Evolutionary conservation across 208 protist genomes (phyloP).

Genomic region (Leishmania guyanensis): DNA sequence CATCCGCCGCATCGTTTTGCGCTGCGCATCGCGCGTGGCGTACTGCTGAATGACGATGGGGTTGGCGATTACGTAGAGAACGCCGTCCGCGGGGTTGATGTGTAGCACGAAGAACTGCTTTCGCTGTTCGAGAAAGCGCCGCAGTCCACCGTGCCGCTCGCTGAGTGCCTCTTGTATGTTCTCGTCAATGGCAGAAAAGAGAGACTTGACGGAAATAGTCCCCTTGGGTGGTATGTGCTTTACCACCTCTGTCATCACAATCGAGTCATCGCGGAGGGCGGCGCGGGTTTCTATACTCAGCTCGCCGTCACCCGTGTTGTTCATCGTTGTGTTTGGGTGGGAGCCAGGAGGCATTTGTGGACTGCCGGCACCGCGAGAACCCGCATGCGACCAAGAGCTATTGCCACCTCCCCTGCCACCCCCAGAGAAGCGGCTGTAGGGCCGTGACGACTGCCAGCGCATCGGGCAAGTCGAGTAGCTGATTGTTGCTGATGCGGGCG

Average conservation of each 20-base stretch:
- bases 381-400: neutral
- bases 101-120: conserved; percentile 82
- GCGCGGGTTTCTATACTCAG: conserved; percentile 54
- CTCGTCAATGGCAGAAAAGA: conserved; percentile 46
- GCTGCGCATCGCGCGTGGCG: conserved; percentile 51
- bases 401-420: neutral
- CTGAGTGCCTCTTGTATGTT: conserved; percentile 80
- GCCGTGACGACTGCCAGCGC: conserved; percentile 13
- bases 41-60: conserved; percentile 65
- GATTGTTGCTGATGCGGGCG: neutral
- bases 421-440: conserved; percentile 4
- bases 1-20: conserved; percentile 73
- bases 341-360: neutral
- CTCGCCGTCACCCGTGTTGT: conserved; percentile 50
- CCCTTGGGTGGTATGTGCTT: conserved; percentile 57
- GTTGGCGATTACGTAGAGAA: conserved; percentile 70
- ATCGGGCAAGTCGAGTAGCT: neutral
- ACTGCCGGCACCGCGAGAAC: neutral
- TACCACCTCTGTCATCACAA: conserved; percentile 58
- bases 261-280: conserved; percentile 72
- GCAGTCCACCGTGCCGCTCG: conserved; percentile 73
- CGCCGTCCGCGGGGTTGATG: conserved; percentile 40
- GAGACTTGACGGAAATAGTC: conserved; percentile 70
- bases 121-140: conserved; percentile 62
- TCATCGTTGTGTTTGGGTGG: neutral